Base-by-base conservation (phyloP, 495 filamentous ascomycete genomes). In the Aspergillus campestris region DNA sequence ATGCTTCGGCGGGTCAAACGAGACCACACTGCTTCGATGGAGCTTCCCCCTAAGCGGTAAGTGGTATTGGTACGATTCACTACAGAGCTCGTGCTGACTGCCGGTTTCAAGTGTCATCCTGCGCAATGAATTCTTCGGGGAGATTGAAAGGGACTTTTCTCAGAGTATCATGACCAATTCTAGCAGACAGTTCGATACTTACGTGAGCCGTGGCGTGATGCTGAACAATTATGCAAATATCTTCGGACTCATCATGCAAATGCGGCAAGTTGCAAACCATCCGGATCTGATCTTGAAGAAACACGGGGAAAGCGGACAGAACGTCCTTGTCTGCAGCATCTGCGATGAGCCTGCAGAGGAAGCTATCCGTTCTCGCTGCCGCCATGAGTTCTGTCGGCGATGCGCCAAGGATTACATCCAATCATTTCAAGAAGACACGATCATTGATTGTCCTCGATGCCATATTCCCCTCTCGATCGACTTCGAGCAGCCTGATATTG, bases 261-360 rank as follows among this genome's bases (percentile, higher is more conserved):
- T 96, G 90, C 86, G 91, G 28, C 92, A 96, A 70, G 84, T 90
- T 7, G 87, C 91, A 0, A 89, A 98, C 55, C 92, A 98, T 61
- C 92, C 92, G 1, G 92, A 97, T 64, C 69, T 97, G 6, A 87
- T 97, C 34, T 64, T 96, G 49, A 91, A 89, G 66, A 95, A 90
- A 65, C 77, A 87, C 49, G 78, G 74, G 9, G 78, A 88, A 51
- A 85, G 83, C 37, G 90, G 90, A 1, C 88, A 95, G 61, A 95
- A 95, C 52, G 74, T 94, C 24, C 70, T 94, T 29, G 87, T 95
- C 7, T 97, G 92, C 66, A 82, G 78, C 59, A 86, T 98, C 54
- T 98, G 92, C 58, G 91, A 97, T 64, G 90, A 97, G 57, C 81
- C 87, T 40, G 92, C 91, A 3, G 92, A 96, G 58, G 90, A 95